phyloP scores from a whole-genome alignment of 306 rosid species.

The Rosa chinensis region DNA sequence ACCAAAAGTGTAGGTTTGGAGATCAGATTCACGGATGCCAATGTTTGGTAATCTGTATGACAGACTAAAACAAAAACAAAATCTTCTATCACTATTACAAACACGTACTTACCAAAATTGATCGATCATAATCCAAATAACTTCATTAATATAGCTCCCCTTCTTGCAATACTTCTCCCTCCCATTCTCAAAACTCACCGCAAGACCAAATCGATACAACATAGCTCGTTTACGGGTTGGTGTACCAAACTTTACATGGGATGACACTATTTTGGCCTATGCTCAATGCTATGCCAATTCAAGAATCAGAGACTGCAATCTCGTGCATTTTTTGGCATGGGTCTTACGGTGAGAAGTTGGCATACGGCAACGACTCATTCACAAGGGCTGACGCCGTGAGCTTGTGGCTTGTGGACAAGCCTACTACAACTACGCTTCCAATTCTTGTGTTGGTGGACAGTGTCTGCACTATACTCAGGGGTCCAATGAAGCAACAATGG shows the following conservation, averaged over 20 bases:
- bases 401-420: constrained; percentile 42
- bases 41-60: too few species aligned
- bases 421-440: constrained; percentile 28
- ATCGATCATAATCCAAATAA: too few species aligned
- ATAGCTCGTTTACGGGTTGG: constrained; percentile 17
- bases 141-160: not conserved
- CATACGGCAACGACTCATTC: constrained; percentile 23
- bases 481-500: too few species aligned
- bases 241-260: constrained; percentile 23
- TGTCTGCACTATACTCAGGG: constrained; percentile 31
- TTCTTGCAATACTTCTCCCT: not conserved
- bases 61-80: too few species aligned
- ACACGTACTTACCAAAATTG: too few species aligned
- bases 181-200: constrained; percentile 38
- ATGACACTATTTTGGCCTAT: constrained; percentile 9
- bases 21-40: too few species aligned
- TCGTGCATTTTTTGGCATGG: constrained; percentile 29
- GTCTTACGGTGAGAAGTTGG: constrained; percentile 39
- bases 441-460: constrained; percentile 30
- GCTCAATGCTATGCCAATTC: constrained; percentile 31
- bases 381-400: constrained; percentile 21
- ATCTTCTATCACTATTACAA: too few species aligned
- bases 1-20: too few species aligned
- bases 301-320: constrained; percentile 15
- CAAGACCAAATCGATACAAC: constrained; percentile 40